Conservation (phyloP, 2,329 filamentous ascomycete genomes). For the Celoporthe dispersa region DNA sequence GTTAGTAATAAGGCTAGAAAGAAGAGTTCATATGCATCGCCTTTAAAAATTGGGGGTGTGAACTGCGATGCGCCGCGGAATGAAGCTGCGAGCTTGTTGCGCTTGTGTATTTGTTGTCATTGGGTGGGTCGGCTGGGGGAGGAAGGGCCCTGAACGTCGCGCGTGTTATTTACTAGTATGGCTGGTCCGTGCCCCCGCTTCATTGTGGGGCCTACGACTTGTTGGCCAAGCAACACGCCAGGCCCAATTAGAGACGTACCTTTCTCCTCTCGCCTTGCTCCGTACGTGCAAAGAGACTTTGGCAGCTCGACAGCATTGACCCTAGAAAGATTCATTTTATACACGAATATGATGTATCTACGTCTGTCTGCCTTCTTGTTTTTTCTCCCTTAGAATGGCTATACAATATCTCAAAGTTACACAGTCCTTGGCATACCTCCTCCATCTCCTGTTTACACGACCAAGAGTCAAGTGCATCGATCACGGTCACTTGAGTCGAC, state of each 20-base stretch:
- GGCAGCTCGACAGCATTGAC: background rate
- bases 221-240: constrained; percentile 1
- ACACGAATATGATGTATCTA: background rate
- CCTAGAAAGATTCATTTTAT: background rate
- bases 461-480: background rate
- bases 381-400: no score
- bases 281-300: background rate
- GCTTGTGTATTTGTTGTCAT: constrained; percentile 18
- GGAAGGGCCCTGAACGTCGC: background rate
- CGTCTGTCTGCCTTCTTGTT: no score
- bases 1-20: constrained; percentile 13
- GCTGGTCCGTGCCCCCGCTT: background rate
- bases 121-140: background rate
- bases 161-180: constrained; percentile 1
- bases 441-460: background rate
- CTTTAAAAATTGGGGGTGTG: constrained; percentile 1
- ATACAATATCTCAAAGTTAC: background rate
- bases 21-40: constrained; percentile 24
- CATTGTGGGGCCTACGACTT: background rate
- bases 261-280: no score
- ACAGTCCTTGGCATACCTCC: no score
- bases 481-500: background rate
- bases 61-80: constrained; percentile 13
- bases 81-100: constrained; percentile 6
- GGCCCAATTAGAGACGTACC: background rate